Evolutionary conservation across 108 stramenopile species (phyloP).

Genomic region (Nitzschia palea): DNA sequence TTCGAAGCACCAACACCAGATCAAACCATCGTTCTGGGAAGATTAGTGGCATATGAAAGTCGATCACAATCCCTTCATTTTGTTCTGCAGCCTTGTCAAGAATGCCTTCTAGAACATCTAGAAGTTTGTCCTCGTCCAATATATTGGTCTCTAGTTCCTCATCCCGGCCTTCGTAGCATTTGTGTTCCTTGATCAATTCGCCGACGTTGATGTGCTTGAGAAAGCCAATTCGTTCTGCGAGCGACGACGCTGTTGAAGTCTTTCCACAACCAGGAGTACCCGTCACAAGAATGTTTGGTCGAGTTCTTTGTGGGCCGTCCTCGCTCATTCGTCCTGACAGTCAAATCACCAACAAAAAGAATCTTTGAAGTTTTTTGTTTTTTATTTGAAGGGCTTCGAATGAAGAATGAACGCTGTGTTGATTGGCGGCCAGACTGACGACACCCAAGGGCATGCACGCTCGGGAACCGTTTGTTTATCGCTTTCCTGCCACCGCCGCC

Average conservation of each 20-base stretch:
- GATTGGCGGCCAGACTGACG: neutral
- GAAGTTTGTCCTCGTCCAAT: constrained; percentile 91
- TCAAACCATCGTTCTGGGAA: constrained; percentile 99
- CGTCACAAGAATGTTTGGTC: constrained; percentile 91
- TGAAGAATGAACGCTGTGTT: neutral
- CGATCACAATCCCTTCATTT: constrained; percentile 79
- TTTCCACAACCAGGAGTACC: constrained; percentile 95
- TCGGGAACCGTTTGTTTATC: too few relatives aligned
- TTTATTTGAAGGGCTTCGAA: neutral
- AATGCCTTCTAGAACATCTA: constrained; percentile 79
- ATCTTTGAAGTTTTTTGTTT: neutral
- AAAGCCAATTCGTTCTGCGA: constrained; percentile 61
- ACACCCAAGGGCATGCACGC: neutral
- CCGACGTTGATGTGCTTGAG: constrained; percentile 80
- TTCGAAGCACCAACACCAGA: constrained; percentile 83
- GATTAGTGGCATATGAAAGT: constrained; percentile 90
- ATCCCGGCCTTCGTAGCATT: constrained; percentile 87
- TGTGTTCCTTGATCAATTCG: constrained; percentile 71
- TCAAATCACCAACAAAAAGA: neutral
- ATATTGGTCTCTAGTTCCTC: constrained; percentile 83
- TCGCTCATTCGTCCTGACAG: constrained; percentile 9
- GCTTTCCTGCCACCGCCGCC: too few relatives aligned
- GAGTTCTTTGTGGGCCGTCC: constrained; percentile 26
- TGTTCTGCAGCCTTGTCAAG: constrained; percentile 66
- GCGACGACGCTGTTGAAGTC: constrained; percentile 64